Evolutionary conservation across 805 yeast species (phyloP).

Genomic region (Metschnikowia colocasiae): DNA sequence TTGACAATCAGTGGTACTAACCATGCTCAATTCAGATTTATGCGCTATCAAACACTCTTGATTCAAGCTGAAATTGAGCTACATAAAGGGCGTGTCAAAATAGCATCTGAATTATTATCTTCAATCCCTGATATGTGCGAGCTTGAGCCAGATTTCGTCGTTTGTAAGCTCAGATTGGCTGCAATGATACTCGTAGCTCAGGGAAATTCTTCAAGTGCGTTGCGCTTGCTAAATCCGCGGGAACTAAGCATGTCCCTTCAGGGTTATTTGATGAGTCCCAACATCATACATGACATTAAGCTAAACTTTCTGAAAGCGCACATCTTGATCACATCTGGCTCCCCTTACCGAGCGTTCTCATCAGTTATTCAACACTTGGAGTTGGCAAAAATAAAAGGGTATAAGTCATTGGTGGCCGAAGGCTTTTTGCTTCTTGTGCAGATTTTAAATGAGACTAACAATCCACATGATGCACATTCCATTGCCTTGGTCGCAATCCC

Average conservation of each 20-base stretch:
- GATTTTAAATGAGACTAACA: conserved; percentile 40
- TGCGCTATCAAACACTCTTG: conserved; percentile 40
- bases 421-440: conserved; percentile 45
- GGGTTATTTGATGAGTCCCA: conserved; percentile 12
- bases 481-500: conserved; percentile 45
- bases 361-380: conserved; percentile 48
- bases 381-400: conserved; percentile 45
- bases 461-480: conserved; percentile 40
- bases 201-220: conserved; percentile 24
- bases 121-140: conserved; percentile 23
- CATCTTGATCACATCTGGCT: conserved; percentile 40
- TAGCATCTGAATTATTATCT: conserved; percentile 35
- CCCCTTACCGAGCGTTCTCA: conserved; percentile 50
- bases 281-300: conserved; percentile 43
- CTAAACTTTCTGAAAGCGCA: conserved; percentile 46
- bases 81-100: conserved; percentile 34
- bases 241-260: neutral
- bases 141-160: conserved; percentile 7
- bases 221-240: neutral
- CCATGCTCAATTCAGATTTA: conserved; percentile 37
- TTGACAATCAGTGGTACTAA: conserved; percentile 12
- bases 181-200: conserved; percentile 10
- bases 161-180: conserved; percentile 8
- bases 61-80: conserved; percentile 36
- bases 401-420: conserved; percentile 42